Percentiles rank a stretch among this genome's conserved stretches.
Evolutionary conservation across 23 red algal species (phyloP).

Genomic region (Gracilaria gracilis): DNA sequence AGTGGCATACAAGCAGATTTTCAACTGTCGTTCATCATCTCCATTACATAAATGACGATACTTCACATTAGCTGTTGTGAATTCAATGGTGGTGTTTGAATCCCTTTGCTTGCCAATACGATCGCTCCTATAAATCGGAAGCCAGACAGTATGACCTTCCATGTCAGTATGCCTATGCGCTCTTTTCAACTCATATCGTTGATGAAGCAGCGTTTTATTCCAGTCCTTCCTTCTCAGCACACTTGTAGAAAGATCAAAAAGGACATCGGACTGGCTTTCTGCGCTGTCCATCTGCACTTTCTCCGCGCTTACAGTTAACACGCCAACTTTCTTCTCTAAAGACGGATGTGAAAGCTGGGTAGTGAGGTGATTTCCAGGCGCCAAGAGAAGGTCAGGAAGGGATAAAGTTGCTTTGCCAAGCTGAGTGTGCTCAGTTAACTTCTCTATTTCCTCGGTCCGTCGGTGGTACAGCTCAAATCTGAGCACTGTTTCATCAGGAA

Average conservation of each 20-base stretch:
- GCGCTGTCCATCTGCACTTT: not conserved
- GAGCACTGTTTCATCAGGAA: slow-evolving; percentile 2
- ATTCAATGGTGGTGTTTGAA: slow-evolving; percentile 55
- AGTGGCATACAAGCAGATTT: slow-evolving; percentile 36
- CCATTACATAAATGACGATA: slow-evolving; percentile 75
- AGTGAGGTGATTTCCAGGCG: slow-evolving; percentile 46
- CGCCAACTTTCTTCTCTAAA: slow-evolving; percentile 40
- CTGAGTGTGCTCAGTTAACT: slow-evolving; percentile 32
- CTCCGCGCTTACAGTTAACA: slow-evolving; percentile 34
- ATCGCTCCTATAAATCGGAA: slow-evolving; percentile 66
- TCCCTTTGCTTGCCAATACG: slow-evolving; percentile 57
- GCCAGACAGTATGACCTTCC: slow-evolving; percentile 54
- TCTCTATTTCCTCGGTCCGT: slow-evolving; percentile 14
- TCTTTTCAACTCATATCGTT: slow-evolving; percentile 58
- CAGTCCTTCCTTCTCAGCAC: slow-evolving; percentile 47
- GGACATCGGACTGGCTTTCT: slow-evolving; percentile 46
- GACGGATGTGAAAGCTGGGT: slow-evolving; percentile 57
- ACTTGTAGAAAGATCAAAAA: slow-evolving; percentile 42
- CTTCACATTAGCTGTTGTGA: slow-evolving; percentile 22
- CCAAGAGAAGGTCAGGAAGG: slow-evolving; percentile 13
- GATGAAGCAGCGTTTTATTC: slow-evolving; percentile 49
- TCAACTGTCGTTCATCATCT: slow-evolving; percentile 53
- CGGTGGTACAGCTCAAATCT: slow-evolving; percentile 54
- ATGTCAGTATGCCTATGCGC: slow-evolving; percentile 60
- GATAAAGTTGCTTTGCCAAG: slow-evolving; percentile 39